Base-by-base conservation (phyloP, 768 basidiomycete genomes). In the Pulveroboletus ravenelii region DNA sequence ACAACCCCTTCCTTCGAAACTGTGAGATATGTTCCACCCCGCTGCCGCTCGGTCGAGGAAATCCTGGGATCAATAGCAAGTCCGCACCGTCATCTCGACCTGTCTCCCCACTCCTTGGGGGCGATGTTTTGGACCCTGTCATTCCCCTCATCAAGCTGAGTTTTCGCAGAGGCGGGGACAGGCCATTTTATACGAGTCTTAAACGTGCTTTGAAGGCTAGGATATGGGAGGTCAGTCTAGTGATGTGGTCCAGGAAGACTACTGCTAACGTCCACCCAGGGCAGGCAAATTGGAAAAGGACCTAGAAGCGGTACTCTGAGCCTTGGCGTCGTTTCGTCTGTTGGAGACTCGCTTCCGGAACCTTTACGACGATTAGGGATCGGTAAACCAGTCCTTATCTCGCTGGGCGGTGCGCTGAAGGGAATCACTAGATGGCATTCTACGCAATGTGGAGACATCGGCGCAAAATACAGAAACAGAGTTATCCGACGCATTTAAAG, bases 161-260 rank as follows among this genome's bases (percentile, higher is more conserved):
- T 67, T 97, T 99, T 66, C 78, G 95, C 38, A 89, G 84, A 64
- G 93, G 94, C 3, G 94, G 94, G 0, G 93, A 89, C 64, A 87
- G 87, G 67, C 58, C 78, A 1, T 87, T 92, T 57, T 97, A 99
- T 66, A 73, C 79, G 15, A 76, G 79, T 10, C 73, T 97, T 34
- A 90, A 87, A 66, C 75, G 80, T 17, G 79, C 82, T 39, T 62
- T 95, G 43, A 76, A 80, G 54, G 74, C 77, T 5, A 90, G 84
- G 63, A 78, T 77, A 32, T 95, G 93, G 93, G 83, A 87, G 74
- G 81, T 80, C 37, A 31, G 71, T 62, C 10, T 27, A 18, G 15
- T 9, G 12, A 36, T 14, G 29, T 47, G 30, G 40, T 37, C n/a
- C 20, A 17, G n/a, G 30, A 14, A 9, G 45, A 43, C n/a, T n/a